A percentile compares a stretch with the other conserved stretches of the same genome.
Conservation (phyloP, 2,329 filamentous ascomycete genomes). For the Phoma sp. region DNA sequence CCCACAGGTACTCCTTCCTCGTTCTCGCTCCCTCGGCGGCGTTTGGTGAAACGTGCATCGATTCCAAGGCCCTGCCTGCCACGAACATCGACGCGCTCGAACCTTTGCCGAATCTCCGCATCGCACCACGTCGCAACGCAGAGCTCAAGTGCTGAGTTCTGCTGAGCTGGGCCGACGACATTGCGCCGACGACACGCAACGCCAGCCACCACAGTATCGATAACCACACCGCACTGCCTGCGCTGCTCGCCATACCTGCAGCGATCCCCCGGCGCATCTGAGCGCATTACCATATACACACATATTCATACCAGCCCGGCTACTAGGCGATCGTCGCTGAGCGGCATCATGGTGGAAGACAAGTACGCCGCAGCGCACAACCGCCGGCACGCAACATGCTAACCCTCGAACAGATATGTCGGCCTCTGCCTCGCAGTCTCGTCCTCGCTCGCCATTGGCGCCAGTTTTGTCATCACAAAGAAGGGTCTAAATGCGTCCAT, state of each 20-base stretch:
- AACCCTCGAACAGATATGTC: slow-evolving; percentile 48
- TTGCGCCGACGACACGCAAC: background rate
- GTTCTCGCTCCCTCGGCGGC: slow-evolving; percentile 5
- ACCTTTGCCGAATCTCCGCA: slow-evolving; percentile 6
- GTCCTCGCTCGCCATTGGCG: slow-evolving; percentile 51
- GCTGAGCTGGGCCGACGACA: background rate
- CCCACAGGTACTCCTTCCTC: slow-evolving; percentile 11
- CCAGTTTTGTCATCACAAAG: slow-evolving; percentile 99
- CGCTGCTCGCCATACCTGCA: slow-evolving; percentile 1
- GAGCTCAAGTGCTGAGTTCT: slow-evolving; percentile 21
- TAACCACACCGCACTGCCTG: slow-evolving; percentile 10
- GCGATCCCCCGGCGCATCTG: slow-evolving; percentile 3
- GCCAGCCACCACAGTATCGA: slow-evolving; percentile 19
- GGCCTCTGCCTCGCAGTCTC: slow-evolving; percentile 51
- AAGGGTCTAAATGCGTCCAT: slow-evolving; percentile 94
- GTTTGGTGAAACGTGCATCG: slow-evolving; percentile 20
- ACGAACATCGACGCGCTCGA: slow-evolving; percentile 5
- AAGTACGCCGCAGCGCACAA: slow-evolving; percentile 44
- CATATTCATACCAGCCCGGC: slow-evolving; percentile 6
- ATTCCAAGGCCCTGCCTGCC: slow-evolving; percentile 15
- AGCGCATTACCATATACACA: background rate
- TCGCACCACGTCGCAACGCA: slow-evolving; percentile 11
- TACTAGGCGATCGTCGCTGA: slow-evolving; percentile 17
- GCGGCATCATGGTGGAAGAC: slow-evolving; percentile 48
- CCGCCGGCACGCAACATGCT: slow-evolving; percentile 18